Evolutionary conservation across 495 filamentous ascomycete genomes (phyloP).

Genomic region (Neurospora sp.): DNA sequence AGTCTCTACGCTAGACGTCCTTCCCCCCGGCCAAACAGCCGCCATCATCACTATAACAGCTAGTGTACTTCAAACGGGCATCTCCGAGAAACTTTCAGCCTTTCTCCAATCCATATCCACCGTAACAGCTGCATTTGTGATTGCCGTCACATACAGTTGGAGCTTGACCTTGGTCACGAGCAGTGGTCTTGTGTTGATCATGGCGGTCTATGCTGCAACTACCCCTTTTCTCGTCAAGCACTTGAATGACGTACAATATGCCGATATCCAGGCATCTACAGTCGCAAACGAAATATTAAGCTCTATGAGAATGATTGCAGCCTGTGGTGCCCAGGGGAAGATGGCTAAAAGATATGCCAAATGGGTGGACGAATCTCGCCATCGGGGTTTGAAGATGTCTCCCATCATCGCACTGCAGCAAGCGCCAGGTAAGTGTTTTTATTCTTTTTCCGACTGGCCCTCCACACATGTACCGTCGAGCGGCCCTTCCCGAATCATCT

Average conservation of each 20-base stretch:
- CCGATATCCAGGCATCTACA: slow-evolving; percentile 50
- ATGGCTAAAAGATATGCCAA: slow-evolving; percentile 41
- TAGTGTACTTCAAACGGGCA: slow-evolving; percentile 55
- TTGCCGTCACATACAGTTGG: slow-evolving; percentile 50
- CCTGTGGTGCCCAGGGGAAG: slow-evolving; percentile 51
- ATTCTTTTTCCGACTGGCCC: not conserved
- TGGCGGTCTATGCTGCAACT: slow-evolving; percentile 42
- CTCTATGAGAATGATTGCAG: slow-evolving; percentile 50
- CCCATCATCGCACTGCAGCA: slow-evolving; percentile 39
- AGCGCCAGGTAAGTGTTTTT: slow-evolving; percentile 24
- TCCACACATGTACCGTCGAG: not conserved
- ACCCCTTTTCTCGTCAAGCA: slow-evolving; percentile 49
- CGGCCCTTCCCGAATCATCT: not conserved
- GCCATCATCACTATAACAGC: slow-evolving; percentile 54
- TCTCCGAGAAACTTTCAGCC: slow-evolving; percentile 51
- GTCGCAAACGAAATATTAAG: slow-evolving; percentile 49
- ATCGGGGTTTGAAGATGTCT: slow-evolving; percentile 40
- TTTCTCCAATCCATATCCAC: slow-evolving; percentile 45
- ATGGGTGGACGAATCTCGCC: slow-evolving; percentile 49
- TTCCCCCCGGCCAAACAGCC: slow-evolving; percentile 43
- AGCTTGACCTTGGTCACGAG: slow-evolving; percentile 46
- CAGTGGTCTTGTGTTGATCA: slow-evolving; percentile 45
- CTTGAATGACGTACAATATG: slow-evolving; percentile 43
- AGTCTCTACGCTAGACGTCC: slow-evolving; percentile 42
- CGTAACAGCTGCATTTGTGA: slow-evolving; percentile 38